Conservation (phyloP, 1,284 basidiomycete genomes). For the Boletus smithii region DNA sequence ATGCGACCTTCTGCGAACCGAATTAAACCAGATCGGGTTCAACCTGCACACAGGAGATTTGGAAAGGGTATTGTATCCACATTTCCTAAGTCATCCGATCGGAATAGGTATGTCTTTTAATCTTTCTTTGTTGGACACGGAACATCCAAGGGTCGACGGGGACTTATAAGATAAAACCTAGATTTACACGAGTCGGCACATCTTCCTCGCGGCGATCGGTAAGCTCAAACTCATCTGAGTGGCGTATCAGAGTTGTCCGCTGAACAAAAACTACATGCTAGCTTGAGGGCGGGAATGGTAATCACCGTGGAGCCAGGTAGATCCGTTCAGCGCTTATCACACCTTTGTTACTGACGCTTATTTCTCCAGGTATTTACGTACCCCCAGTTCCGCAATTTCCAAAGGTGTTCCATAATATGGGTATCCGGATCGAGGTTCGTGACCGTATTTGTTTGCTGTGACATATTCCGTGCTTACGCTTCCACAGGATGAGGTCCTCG, state of each 20-base stretch:
- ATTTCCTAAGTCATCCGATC: slow-evolving; percentile 83
- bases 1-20: slow-evolving; percentile 65
- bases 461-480: slow-evolving; percentile 11
- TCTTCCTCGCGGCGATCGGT: slow-evolving; percentile 45
- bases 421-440: slow-evolving; percentile 82
- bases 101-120: slow-evolving; percentile 60
- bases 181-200: slow-evolving; percentile 77
- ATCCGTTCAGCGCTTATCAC: slow-evolving; percentile 13
- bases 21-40: slow-evolving; percentile 85
- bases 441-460: not conserved
- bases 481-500: slow-evolving; percentile 77
- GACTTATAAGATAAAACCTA: slow-evolving; percentile 31
- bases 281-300: slow-evolving; percentile 78
- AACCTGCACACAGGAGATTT: slow-evolving; percentile 61
- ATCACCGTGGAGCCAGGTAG: slow-evolving; percentile 81
- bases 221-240: slow-evolving; percentile 20
- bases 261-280: slow-evolving; percentile 22
- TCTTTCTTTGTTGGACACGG: not conserved
- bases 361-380: slow-evolving; percentile 68
- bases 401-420: slow-evolving; percentile 82
- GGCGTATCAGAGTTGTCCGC: slow-evolving; percentile 3
- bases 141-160: slow-evolving; percentile 12
- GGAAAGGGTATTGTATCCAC: slow-evolving; percentile 79
- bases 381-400: slow-evolving; percentile 77
- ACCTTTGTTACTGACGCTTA: slow-evolving; percentile 6